A percentile compares a stretch with the other conserved stretches of the same genome.
phyloP scores from a whole-genome alignment of 83 land plant species.

The Thuja plicata region DNA sequence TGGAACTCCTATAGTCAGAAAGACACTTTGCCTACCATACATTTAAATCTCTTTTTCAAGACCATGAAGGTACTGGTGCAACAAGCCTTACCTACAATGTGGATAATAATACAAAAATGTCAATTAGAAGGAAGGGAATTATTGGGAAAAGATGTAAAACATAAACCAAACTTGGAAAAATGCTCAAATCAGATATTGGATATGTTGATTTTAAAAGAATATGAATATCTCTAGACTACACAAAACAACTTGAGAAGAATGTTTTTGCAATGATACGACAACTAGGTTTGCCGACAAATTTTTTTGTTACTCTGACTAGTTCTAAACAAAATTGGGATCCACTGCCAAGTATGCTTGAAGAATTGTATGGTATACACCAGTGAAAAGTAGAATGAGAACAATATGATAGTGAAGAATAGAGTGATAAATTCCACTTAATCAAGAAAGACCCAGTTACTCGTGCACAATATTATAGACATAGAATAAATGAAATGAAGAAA shows the following conservation, averaged over 20 bases:
- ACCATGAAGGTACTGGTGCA: neutral
- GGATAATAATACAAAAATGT: neutral
- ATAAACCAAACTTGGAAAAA: neutral
- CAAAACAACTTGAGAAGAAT: neutral
- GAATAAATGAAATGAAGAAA: neutral
- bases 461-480: neutral
- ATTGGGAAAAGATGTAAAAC: neutral
- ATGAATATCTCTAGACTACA: neutral
- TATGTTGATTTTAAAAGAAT: neutral
- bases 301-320: neutral
- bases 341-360: neutral
- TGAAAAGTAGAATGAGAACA: neutral
- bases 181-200: neutral
- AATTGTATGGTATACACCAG: neutral
- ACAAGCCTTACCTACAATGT: neutral
- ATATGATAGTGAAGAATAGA: neutral
- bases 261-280: neutral
- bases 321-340: neutral
- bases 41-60: neutral
- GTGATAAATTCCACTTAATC: neutral
- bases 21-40: neutral
- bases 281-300: neutral
- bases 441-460: neutral
- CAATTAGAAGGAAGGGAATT: neutral
- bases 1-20: neutral